Evolutionary conservation across 2,329 filamentous ascomycete genomes (phyloP), one percentile per base, ranked within the genome.

Genomic region (Fusarium sambucinum): DNA sequence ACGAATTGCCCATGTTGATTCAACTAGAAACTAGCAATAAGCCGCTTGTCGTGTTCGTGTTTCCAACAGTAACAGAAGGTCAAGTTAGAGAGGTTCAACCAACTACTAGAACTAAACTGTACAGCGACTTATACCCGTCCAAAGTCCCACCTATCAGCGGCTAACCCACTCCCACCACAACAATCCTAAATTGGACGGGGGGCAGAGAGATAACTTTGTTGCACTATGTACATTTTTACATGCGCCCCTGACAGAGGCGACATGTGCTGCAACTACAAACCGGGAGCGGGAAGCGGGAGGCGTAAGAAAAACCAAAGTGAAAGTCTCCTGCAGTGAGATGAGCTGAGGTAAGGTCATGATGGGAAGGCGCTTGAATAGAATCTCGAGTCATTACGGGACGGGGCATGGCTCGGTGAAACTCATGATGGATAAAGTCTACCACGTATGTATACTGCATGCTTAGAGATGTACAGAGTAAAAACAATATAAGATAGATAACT

Each of bases 141-240:
- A 64, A 55, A 67, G 60, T 64, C 67, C 67, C 67, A 69, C 67
- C 63, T 59, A 69, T 47, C 60, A 64, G 59, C 59, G 33, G n/a
- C 53, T 27, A 59, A 64, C 23, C 59, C 61, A 64, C 61, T 64
- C 59, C 61, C 57, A 58, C 57, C 62, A 66, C 57, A 61, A 66
- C 66, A 59, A 69, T 54, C 66, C 66, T 59, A 61, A 68, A 67
- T 50, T 46, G 57, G 47, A 65, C 30, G 37, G 47, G 45, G 46
- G 41, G 23, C 5, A 27, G 32, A 53, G 27, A 46, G 40, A 46
- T 33, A 54, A 33, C 29, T 46, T 30, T 21, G 46, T 50, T 55
- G 57, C 63, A 59, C 27, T 41, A 23, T 25, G 48, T 50, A 45
- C 62, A 27, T 50, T 50, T 50, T 37, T 50, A 25, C 41, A 29